These are phyloP conservation scores for Termitomyces sp. DNA, from an alignment of 768 basidiomycete species.

Conservation along the genomic window DNA sequence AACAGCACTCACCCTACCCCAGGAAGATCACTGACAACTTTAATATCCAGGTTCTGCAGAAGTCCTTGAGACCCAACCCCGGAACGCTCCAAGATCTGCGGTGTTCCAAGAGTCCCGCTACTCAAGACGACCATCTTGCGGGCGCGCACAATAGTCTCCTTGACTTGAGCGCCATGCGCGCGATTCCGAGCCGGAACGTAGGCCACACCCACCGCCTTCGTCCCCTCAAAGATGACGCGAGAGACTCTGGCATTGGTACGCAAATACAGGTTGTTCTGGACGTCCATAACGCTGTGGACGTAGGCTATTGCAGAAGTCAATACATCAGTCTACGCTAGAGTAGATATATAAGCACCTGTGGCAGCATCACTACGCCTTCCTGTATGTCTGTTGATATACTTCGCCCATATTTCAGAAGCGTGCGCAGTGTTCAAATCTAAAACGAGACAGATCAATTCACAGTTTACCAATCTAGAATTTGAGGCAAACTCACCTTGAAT, in stretches of 20 bases:
- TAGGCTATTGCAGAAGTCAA: constrained; percentile 36
- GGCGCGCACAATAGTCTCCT: constrained; percentile 63
- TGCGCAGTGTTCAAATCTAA: constrained; percentile 56
- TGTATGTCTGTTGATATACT: constrained; percentile 73
- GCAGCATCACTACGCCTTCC: constrained; percentile 71
- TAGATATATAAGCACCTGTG: constrained; percentile 37
- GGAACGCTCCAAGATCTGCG: constrained; percentile 71
- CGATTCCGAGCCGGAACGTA: constrained; percentile 66
- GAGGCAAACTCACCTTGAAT: constrained; percentile 44
- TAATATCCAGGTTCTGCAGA: constrained; percentile 54
- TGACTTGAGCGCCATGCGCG: constrained; percentile 42
- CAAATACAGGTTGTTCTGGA: constrained; percentile 63
- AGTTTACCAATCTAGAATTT: background rate
- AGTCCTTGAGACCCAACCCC: constrained; percentile 58
- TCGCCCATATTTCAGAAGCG: constrained; percentile 71
- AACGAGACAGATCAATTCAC: background rate
- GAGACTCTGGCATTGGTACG: constrained; percentile 64
- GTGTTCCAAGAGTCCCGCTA: constrained; percentile 66
- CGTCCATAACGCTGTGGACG: constrained; percentile 69
- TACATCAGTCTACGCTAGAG: background rate
- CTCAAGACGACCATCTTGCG: constrained; percentile 66
- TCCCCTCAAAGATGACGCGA: constrained; percentile 70
- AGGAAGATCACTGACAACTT: constrained; percentile 65
- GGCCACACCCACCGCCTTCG: constrained; percentile 68
- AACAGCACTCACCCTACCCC: constrained; percentile 53